Percentiles rank a stretch among this genome's conserved stretches.
These are phyloP conservation scores for Symmetrospora coprosmae DNA, from an alignment of 768 basidiomycete genomes.

Conservation along the genomic window DNA sequence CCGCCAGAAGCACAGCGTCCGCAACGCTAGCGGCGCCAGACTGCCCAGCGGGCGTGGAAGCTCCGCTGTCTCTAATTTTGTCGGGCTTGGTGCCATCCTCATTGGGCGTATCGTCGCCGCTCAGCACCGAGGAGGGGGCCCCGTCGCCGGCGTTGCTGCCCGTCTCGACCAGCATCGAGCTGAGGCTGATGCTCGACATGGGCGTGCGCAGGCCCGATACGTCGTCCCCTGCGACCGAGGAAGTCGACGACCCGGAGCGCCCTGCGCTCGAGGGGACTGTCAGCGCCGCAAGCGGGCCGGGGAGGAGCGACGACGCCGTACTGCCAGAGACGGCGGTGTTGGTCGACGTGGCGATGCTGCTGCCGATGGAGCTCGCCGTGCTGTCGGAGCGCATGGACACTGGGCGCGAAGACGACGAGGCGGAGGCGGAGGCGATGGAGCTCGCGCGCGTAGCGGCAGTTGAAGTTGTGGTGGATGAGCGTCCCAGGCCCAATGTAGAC, in stretches of 20 bases:
- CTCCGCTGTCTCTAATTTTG: background rate
- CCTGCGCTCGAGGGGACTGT: background rate
- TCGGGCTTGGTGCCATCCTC: background rate
- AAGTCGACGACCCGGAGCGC: background rate
- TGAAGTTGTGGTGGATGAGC: background rate
- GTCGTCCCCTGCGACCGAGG: background rate
- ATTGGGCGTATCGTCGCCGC: conserved; percentile 3
- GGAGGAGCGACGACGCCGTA: conserved; percentile 10
- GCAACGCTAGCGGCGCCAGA: too few species aligned
- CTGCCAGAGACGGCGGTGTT: too few species aligned
- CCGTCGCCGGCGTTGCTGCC: conserved; percentile 3
- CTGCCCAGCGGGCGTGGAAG: background rate
- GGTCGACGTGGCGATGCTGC: conserved; percentile 7
- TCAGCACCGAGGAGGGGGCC: background rate
- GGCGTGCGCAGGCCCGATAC: conserved; percentile 5
- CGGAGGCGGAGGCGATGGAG: background rate
- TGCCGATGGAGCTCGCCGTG: background rate
- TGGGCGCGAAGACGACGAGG: background rate
- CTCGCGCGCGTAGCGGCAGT: background rate
- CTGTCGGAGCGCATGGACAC: conserved; percentile 6
- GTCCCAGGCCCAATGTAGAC: background rate
- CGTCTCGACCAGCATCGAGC: conserved; percentile 6
- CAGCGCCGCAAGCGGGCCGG: background rate
- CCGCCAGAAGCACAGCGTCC: background rate
- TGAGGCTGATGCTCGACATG: conserved; percentile 5